Conservation (phyloP, 176 grass and related monocot species). For the Hordeum vulgare region MorexV3_pseudomolecules_assembly NC_058519.1:473077897-473078396, state of each 20-base stretch:
- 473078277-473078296: not conserved
- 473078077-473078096: not conserved
- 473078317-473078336: too few species aligned
- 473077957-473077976: too few species aligned
- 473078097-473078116: slow-evolving; percentile 2
- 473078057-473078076: not conserved
- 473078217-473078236: slow-evolving; percentile 8
- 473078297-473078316: not conserved
- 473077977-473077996: slow-evolving; percentile 29
- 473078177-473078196: not conserved
- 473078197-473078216: not conserved
- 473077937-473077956: too few species aligned
- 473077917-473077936: too few species aligned
- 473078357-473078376: too few species aligned
- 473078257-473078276: not conserved
- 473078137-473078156: not conserved
- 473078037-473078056: not conserved
- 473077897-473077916: too few species aligned
- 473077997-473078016: not conserved
- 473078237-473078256: not conserved
- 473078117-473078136: slow-evolving; percentile 2
- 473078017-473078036: not conserved
- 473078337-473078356: too few species aligned
- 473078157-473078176: slow-evolving; percentile 16
- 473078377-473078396: too few species aligned